Base-by-base conservation (phyloP, 768 basidiomycete genomes). In the Suillus occidentalis region DNA sequence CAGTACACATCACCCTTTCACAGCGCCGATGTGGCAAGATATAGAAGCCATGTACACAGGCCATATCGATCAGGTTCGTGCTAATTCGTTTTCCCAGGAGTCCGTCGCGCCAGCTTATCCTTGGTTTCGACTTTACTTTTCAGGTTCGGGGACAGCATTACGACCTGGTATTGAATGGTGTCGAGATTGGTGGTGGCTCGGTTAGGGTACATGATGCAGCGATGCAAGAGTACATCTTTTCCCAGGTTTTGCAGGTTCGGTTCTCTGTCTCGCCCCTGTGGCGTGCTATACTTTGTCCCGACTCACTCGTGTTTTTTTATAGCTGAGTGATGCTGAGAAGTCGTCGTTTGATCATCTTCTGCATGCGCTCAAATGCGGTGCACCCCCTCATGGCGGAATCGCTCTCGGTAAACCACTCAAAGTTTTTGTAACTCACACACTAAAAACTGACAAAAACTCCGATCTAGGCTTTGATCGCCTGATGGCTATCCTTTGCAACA, bases 101-200 rank as follows among this genome's bases (percentile, higher is more conserved):
- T 39, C 16, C 34, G 40, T 20, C 61, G 42, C 20, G 60, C 50
- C 37, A 42, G 28, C 64, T 60, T 65, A 34, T 63, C 25, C 22
- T 60, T 62, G 60, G 34, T 67, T 22, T 56, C 62, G 34, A 61
- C 64, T n/a, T 64, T 49, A 62, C 64, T 28, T 64, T 47, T 55
- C 73, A 94, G 90, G 90, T 96, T 70, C 88, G 95, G 61, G 95
- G 95, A 20, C 95, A 98, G 73, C 95, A 98, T 76, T 98, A 97
- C 72, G 95, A 98, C 80, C 87, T 98, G 50, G 95, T 98, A 36
- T 75, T 98, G 67, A 95, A 98, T 75, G 95, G 95, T 7, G 86
- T 90, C 64, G 95, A 98, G 80, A 91, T 98, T 68, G 95, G 94
- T 9, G 95, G 95, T 34, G 95, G 95, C 34, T 94, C 92, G 47